A percentile compares a stretch with the other conserved stretches of the same genome.
phyloP scores from a whole-genome alignment of 495 filamentous ascomycete species.

The Bombardia bombarda region DNA sequence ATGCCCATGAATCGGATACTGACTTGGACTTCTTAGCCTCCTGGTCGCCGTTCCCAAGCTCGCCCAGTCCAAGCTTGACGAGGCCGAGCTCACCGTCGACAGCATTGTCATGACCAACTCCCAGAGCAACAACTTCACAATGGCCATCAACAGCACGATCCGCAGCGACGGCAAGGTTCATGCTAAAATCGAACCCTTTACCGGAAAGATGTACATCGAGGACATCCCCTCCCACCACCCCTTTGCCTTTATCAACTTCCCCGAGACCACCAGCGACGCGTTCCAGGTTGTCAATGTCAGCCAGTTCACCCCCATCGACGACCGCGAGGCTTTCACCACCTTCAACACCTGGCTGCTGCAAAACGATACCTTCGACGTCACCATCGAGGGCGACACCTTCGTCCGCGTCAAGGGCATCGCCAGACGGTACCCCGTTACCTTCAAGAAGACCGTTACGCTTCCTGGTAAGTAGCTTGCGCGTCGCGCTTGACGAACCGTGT shows the following conservation, averaged over 20 bases:
- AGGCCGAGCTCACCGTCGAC: slow-evolving; percentile 53
- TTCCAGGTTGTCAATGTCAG: slow-evolving; percentile 50
- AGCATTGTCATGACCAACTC: slow-evolving; percentile 53
- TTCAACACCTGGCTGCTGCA: slow-evolving; percentile 49
- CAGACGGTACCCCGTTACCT: slow-evolving; percentile 28
- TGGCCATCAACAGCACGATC: slow-evolving; percentile 49
- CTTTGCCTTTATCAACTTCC: slow-evolving; percentile 44
- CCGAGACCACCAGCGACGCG: slow-evolving; percentile 44
- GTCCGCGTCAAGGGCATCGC: slow-evolving; percentile 32
- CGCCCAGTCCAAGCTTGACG: slow-evolving; percentile 59
- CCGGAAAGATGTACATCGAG: slow-evolving; percentile 41
- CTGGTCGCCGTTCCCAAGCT: slow-evolving; percentile 67
- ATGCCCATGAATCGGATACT: slow-evolving; percentile 2
- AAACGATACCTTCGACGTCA: slow-evolving; percentile 29
- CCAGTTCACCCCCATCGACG: slow-evolving; percentile 45
- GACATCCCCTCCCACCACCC: slow-evolving; percentile 48
- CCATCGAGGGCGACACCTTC: slow-evolving; percentile 30
- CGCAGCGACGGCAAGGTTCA: slow-evolving; percentile 44
- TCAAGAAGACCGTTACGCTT: slow-evolving; percentile 34
- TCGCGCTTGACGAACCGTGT: too few relatives aligned
- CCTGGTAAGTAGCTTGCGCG: slow-evolving; percentile 22
- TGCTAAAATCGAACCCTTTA: slow-evolving; percentile 33
- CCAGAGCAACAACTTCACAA: slow-evolving; percentile 44
- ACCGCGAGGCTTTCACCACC: slow-evolving; percentile 50
- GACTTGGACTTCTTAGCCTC: slow-evolving; percentile 39